Percentiles rank a stretch among this genome's conserved stretches.
phyloP scores from a whole-genome alignment of 768 basidiomycete species.

The Suillus sp. region DNA sequence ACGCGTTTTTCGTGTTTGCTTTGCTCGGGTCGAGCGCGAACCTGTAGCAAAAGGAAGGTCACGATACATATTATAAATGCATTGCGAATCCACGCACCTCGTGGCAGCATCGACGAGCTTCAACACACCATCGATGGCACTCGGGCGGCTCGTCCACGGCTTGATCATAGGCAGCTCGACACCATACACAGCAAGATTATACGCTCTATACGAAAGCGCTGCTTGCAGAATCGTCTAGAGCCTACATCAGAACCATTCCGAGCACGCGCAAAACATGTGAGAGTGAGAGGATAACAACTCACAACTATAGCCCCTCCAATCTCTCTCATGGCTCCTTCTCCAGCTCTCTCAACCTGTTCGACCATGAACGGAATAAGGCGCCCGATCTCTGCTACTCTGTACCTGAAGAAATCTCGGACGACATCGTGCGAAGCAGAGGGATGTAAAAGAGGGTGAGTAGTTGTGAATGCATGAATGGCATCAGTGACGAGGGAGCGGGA shows the following conservation, averaged over 20 bases:
- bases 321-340: constrained; percentile 35
- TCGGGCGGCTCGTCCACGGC: constrained; percentile 81
- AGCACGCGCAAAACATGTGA: constrained; percentile 6
- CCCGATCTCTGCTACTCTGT: constrained; percentile 66
- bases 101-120: constrained; percentile 72
- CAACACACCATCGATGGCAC: constrained; percentile 67
- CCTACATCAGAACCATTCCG: neutral
- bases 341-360: constrained; percentile 27
- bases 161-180: constrained; percentile 68
- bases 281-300: constrained; percentile 28
- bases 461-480: constrained; percentile 70
- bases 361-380: constrained; percentile 63
- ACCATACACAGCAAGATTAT: constrained; percentile 76
- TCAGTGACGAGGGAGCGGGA: constrained; percentile 68
- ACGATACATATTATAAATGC: neutral
- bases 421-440: constrained; percentile 56
- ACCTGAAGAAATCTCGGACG: constrained; percentile 83
- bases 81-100: constrained; percentile 10
- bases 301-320: constrained; percentile 60
- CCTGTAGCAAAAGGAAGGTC: neutral
- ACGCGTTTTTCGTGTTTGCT: constrained; percentile 1
- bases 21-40: constrained; percentile 9
- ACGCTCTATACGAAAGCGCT: constrained; percentile 72
- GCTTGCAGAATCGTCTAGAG: constrained; percentile 70
- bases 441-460: constrained; percentile 27